Evolutionary conservation across 2,329 filamentous ascomycete genomes (phyloP).

Genomic region (Coniella lustricola): DNA sequence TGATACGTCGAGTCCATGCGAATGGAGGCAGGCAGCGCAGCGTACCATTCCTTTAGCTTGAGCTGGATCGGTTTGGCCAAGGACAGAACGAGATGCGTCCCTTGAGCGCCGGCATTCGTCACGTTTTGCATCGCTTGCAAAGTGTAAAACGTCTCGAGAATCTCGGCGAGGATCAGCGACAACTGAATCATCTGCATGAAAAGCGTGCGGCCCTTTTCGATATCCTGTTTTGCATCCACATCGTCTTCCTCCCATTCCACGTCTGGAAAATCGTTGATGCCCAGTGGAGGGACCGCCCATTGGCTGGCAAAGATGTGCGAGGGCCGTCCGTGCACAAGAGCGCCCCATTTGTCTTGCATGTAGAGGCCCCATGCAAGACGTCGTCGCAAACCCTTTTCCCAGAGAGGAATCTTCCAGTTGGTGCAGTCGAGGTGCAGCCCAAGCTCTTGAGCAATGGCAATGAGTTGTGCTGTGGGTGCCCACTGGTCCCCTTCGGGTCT

Average conservation of each 20-base stretch:
- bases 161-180: constrained; percentile 69
- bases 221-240: constrained; percentile 55
- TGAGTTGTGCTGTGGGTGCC: constrained; percentile 44
- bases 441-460: constrained; percentile 51
- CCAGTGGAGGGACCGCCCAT: constrained; percentile 69
- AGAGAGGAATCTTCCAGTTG: constrained; percentile 53
- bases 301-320: constrained; percentile 64
- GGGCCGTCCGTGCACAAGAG: constrained; percentile 75
- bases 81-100: constrained; percentile 65
- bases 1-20: constrained; percentile 59
- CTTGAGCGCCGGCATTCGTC: constrained; percentile 57
- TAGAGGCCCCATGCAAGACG: constrained; percentile 58
- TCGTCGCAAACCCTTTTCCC: constrained; percentile 56
- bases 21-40: constrained; percentile 53
- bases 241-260: constrained; percentile 59
- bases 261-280: constrained; percentile 64
- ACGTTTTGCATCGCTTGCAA: constrained; percentile 68
- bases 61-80: constrained; percentile 77
- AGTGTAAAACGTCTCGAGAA: constrained; percentile 77
- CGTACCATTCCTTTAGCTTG: constrained; percentile 77
- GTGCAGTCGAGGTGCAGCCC: constrained; percentile 56
- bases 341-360: constrained; percentile 70
- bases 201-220: constrained; percentile 60
- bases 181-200: constrained; percentile 72
- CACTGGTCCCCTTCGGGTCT: constrained; percentile 39